Evolutionary conservation across 306 rosid species (phyloP), one percentile per base, ranked within the genome.

Genomic region (Vigna nakashimae): DNA sequence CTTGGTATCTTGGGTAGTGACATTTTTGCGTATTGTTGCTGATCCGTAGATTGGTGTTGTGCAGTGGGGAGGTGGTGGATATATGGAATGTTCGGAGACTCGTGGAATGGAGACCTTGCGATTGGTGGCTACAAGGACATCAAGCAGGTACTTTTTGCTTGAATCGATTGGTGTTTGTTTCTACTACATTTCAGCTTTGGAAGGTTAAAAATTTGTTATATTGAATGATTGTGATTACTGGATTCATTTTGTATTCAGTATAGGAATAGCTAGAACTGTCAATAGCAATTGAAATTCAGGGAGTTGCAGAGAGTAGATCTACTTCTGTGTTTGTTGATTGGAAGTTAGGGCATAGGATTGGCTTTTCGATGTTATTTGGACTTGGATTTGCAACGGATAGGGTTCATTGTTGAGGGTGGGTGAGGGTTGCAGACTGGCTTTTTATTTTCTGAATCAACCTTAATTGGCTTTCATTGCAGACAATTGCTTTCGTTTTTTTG

Each of bases 91-190:
- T 95, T 22, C 77, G 81, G 80, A 91, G 97, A 85, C 76, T 79
- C 60, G 82, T 84, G 56, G 96, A 91, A 62, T 95, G 99, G 99
- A 90, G 90, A 40, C 94, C 96, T 82, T 95, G 99, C 93, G 79
- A 85, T 55, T 95, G 97, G 99, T 95, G 98, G 99, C 84, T 84
- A 11, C 89, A 87, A 85, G 90, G 86, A 18, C 87, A 81, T 71
- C 84, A 75, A 81, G 67, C 78, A 36, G 96, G 98, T 95, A 84
- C 62, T 12, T 69, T 45, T 52, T 42, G 68, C 62, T 79, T 62
- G 38, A 70, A 66, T 68, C 15, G 46, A 36, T 18, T 81, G 51
- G 38, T 65, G 1, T 36, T 72, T 60, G 6, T 38, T 52, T 49
- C 9, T 5, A 26, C 17, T 22, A 30, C 3, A 5, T 77, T 24